A percentile compares a stretch with the other conserved stretches of the same genome.
These are phyloP conservation scores for Fusarium oligoseptatum DNA, from an alignment of 2,329 filamentous ascomycete species.

Conservation along the genomic window DNA sequence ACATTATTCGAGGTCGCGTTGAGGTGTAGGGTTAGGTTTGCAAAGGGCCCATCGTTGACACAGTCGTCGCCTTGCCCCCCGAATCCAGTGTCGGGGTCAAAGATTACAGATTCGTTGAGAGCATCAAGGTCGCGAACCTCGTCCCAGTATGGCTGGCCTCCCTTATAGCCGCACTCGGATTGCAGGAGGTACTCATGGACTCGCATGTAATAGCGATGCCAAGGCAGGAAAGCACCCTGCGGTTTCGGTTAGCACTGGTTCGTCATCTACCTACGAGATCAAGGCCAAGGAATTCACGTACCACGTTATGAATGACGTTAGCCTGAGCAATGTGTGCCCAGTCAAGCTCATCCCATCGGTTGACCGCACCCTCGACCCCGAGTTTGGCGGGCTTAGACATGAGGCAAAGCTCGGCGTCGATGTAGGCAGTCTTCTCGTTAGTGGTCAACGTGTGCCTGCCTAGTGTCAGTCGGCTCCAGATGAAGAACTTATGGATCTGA, in stretches of 20 bases:
- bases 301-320: conserved; percentile 27
- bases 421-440: neutral
- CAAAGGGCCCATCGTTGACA: conserved; percentile 24
- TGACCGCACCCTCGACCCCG: conserved; percentile 14
- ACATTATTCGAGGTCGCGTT: neutral
- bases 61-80: conserved; percentile 15
- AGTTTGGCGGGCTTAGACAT: neutral
- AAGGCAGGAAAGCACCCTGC: conserved; percentile 23
- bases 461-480: neutral
- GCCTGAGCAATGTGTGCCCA: conserved; percentile 14
- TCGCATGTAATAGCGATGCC: conserved; percentile 25
- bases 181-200: conserved; percentile 20
- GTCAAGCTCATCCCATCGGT: conserved; percentile 23
- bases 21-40: conserved; percentile 16
- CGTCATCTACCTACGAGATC: neutral
- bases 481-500: neutral
- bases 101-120: conserved; percentile 8
- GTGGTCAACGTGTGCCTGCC: neutral
- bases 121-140: conserved; percentile 15
- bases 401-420: neutral
- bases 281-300: neutral
- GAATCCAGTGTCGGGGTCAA: conserved; percentile 15
- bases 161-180: conserved; percentile 19
- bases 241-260: neutral
- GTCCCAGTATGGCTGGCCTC: conserved; percentile 26